Evolutionary conservation across 345 rosid species (phyloP).

Genomic region (Ceriops tagal): DNA sequence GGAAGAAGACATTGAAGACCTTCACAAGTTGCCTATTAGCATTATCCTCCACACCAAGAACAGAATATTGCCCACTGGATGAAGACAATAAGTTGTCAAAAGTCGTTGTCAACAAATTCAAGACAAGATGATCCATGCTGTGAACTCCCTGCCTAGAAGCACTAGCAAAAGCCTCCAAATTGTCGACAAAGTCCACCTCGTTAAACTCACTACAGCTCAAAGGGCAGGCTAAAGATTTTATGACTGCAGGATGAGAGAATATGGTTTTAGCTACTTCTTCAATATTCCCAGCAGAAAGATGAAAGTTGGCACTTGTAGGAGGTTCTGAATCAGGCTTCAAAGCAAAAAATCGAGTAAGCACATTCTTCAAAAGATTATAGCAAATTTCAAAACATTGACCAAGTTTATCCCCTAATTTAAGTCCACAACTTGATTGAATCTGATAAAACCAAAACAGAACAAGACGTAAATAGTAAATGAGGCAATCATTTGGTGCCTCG

Average conservation of each 20-base stretch:
- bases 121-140: slow-evolving; percentile 52
- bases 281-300: slow-evolving; percentile 29
- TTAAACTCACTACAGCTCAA: slow-evolving; percentile 36
- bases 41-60: slow-evolving; percentile 26
- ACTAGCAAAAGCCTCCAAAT: slow-evolving; percentile 38
- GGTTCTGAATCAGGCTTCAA: slow-evolving; percentile 30
- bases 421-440: slow-evolving; percentile 42
- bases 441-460: slow-evolving; percentile 67
- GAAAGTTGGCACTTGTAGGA: slow-evolving; percentile 17
- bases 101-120: slow-evolving; percentile 52
- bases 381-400: slow-evolving; percentile 56
- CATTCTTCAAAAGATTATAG: slow-evolving; percentile 46
- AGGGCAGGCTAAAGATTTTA: slow-evolving; percentile 44
- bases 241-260: slow-evolving; percentile 61
- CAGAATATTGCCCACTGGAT: slow-evolving; percentile 20
- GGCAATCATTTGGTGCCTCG: slow-evolving; percentile 34
- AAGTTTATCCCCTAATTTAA: slow-evolving; percentile 40
- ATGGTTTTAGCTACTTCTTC: slow-evolving; percentile 53
- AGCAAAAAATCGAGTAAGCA: slow-evolving; percentile 45
- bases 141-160: slow-evolving; percentile 39
- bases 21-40: slow-evolving; percentile 34
- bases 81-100: slow-evolving; percentile 46
- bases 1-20: slow-evolving; percentile 43
- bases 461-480: slow-evolving; percentile 46
- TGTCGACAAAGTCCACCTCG: slow-evolving; percentile 26